Evolutionary conservation across 2,329 filamentous ascomycete species (phyloP).

Genomic region (Neopestalotiopsis sp.): DNA sequence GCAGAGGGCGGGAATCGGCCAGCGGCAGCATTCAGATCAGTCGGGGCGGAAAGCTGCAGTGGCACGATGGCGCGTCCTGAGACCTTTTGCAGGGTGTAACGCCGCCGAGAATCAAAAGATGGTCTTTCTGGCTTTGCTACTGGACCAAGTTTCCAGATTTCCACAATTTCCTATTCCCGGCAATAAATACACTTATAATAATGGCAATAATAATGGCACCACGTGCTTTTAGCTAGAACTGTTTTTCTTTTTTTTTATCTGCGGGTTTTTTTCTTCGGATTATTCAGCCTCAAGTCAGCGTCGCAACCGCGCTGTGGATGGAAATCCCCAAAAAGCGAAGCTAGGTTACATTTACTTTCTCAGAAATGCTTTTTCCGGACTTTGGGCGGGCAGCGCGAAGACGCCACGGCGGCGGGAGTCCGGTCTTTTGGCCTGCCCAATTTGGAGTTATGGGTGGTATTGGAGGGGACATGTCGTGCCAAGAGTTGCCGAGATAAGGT

Average conservation of each 20-base stretch:
- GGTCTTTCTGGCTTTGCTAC: too few species aligned
- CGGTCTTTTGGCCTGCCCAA: background rate
- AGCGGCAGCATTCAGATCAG: background rate
- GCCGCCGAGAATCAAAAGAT: too few species aligned
- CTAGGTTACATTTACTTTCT: background rate
- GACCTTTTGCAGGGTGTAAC: too few species aligned
- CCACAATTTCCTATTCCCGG: too few species aligned
- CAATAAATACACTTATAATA: background rate
- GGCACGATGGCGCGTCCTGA: background rate
- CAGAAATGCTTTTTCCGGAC: background rate
- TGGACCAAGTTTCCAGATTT: too few species aligned
- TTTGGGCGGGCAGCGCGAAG: background rate
- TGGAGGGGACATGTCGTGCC: background rate
- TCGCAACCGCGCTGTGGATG: background rate
- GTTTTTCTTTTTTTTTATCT: background rate
- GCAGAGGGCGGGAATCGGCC: background rate
- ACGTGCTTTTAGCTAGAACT: background rate
- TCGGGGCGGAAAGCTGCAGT: background rate
- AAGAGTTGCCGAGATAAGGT: background rate
- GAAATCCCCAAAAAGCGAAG: background rate
- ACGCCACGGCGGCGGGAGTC: background rate
- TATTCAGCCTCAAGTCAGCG: conserved; percentile 10
- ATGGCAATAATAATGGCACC: background rate
- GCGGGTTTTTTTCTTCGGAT: background rate
- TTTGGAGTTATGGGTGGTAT: background rate